These are phyloP conservation scores for Colletotrichum sp. DNA, from an alignment of 2,329 filamentous ascomycete genomes.

Conservation along the genomic window DNA sequence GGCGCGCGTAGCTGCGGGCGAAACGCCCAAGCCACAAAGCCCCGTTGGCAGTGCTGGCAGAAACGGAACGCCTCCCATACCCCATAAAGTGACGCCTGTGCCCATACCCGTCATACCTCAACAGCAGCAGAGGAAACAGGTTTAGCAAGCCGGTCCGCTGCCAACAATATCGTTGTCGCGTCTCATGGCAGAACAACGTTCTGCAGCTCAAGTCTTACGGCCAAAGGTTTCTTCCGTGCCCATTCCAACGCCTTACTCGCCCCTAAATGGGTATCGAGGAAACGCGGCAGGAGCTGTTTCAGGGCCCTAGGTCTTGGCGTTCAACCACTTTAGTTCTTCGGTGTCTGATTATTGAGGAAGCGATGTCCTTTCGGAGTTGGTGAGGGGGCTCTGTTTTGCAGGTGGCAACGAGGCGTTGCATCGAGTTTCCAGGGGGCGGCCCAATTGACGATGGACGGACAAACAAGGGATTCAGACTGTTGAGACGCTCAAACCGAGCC, in stretches of 20 bases:
- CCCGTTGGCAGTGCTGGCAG: constrained; percentile 11
- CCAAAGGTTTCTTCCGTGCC: neutral
- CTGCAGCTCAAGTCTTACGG: neutral
- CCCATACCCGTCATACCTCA: constrained; percentile 48
- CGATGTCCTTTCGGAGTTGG: constrained; percentile 15
- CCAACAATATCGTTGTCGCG: neutral
- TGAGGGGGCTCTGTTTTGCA: neutral
- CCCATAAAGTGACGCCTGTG: constrained; percentile 48
- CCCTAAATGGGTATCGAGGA: neutral
- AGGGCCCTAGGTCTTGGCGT: neutral
- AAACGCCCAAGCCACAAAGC: constrained; percentile 37
- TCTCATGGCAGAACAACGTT: neutral
- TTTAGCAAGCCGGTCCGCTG: neutral
- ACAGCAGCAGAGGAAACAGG: constrained; percentile 30
- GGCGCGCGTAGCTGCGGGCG: constrained; percentile 37
- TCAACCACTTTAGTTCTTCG: neutral
- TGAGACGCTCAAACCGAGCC: neutral
- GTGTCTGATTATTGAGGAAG: constrained; percentile 12
- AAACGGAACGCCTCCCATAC: constrained; percentile 40
- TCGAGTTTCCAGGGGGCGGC: neutral
- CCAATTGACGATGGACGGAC: neutral
- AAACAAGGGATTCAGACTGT: neutral
- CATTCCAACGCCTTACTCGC: neutral
- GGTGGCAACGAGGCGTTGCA: neutral
- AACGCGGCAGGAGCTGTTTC: neutral